Evolutionary conservation across 176 grass and related monocot species (phyloP), one percentile per base, ranked within the genome.

Genomic region (Miscanthus lutarioriparius): DNA sequence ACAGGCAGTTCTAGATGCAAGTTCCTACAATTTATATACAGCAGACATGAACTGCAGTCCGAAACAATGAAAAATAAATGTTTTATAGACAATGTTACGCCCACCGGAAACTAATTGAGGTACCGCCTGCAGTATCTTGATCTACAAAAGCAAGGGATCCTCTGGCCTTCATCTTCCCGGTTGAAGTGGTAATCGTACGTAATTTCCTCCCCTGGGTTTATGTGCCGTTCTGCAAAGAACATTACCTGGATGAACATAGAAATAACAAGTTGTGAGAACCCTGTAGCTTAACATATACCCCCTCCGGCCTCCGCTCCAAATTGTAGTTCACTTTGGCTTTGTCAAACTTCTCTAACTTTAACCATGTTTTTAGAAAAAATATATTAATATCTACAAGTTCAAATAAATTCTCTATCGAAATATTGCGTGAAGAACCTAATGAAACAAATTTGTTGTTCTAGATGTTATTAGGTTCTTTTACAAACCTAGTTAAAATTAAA

Each of bases 141-240:
- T 66, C 86, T 87, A 73, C 96, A 98, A 37, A 98, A 94, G 84
- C 96, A 98, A 15, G 91, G 89, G 76, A 98, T 94, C 66, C 89
- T 98, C 67, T 94, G 61, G 44, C 96, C 91, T 64, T 98, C 93
- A 32, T 98, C 93, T 86, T 95, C 96, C n/a, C 80, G 81, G 78
- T 98, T 98, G 45, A 95, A 98, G 77, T 98, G 89, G 73, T 98
- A 98, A 80, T 98, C 96, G 9, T 98, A 98, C 2, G 96, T 94
- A 65, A 94, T 95, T 83, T 98, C 96, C 64, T 98, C 96, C 32
- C 93, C 96, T 14, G 93, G 93, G 66, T 98, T 92, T 87, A 98
- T 98, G 75, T 95, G 89, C 41, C 93, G 92, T 70, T 93, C 89
- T 23, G 96, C 91, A 78, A 92, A 93, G 89, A 98, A 98, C 67